Conservation (phyloP, 179 eudicot species). For the Actinidia arguta region DNA sequence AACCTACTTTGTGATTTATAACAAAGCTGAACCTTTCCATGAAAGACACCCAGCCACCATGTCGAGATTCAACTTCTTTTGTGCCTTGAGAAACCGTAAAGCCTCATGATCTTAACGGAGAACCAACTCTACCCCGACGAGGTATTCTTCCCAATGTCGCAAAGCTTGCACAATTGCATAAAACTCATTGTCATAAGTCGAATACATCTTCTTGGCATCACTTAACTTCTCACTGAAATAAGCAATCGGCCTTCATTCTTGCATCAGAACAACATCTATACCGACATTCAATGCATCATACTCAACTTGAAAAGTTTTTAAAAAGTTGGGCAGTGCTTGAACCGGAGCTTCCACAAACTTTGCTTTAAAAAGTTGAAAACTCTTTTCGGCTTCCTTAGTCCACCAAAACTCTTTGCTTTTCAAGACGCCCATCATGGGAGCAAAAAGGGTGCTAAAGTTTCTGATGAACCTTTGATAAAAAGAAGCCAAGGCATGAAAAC, state of each 20-base stretch:
- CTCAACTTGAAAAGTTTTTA: not conserved
- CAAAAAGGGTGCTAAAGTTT: not conserved
- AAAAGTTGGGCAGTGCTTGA: not conserved
- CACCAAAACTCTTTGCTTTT: not conserved
- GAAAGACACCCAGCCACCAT: not conserved
- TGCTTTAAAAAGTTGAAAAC: not conserved
- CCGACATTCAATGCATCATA: not conserved
- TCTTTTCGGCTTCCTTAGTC: not conserved
- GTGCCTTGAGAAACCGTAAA: not conserved
- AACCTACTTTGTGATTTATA: too few relatives aligned
- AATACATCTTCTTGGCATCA: slow-evolving; percentile 1
- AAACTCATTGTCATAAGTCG: not conserved
- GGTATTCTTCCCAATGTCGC: not conserved
- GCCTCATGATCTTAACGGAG: not conserved
- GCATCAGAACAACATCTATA: not conserved
- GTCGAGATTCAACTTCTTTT: not conserved
- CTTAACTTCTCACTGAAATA: not conserved
- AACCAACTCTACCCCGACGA: not conserved
- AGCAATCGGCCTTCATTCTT: not conserved
- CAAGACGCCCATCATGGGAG: not conserved
- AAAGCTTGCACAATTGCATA: not conserved
- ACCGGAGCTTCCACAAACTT: not conserved
- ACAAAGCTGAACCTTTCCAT: too few relatives aligned
- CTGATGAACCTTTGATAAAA: not conserved
- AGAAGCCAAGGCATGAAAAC: not conserved